phyloP scores from a whole-genome alignment of 768 basidiomycete genomes.

The Mycena filopes region DNA sequence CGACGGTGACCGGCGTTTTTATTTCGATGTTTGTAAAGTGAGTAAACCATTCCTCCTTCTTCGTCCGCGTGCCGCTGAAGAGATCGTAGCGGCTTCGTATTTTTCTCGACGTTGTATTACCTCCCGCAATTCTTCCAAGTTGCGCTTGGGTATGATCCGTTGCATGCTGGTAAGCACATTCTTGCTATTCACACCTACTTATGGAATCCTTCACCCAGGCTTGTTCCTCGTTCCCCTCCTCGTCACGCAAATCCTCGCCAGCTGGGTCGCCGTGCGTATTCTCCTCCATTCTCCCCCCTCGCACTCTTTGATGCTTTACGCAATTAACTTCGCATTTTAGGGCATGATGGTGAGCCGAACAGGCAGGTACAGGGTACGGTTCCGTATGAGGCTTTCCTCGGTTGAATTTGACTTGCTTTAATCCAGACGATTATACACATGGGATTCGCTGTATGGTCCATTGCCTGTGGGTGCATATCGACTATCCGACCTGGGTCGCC shows the following conservation, averaged over 20 bases:
- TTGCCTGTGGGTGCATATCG: slow-evolving; percentile 78
- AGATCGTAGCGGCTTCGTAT: slow-evolving; percentile 62
- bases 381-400: background rate
- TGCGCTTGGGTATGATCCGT: slow-evolving; percentile 71
- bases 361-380: slow-evolving; percentile 66
- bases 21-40: slow-evolving; percentile 77
- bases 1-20: slow-evolving; percentile 75
- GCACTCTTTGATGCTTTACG: background rate
- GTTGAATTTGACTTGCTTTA: background rate
- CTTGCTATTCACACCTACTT: background rate
- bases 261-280: slow-evolving; percentile 61
- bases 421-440: slow-evolving; percentile 64
- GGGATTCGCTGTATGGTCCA: slow-evolving; percentile 76
- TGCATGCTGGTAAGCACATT: slow-evolving; percentile 51
- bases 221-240: slow-evolving; percentile 78
- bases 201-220: slow-evolving; percentile 40
- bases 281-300: too few relatives aligned
- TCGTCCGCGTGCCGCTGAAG: slow-evolving; percentile 4
- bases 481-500: slow-evolving; percentile 62
- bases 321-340: slow-evolving; percentile 39
- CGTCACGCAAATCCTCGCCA: slow-evolving; percentile 69
- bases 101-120: slow-evolving; percentile 74
- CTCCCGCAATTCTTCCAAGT: slow-evolving; percentile 84
- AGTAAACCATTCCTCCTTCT: slow-evolving; percentile 25
- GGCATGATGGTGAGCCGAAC: slow-evolving; percentile 72